Percentiles rank a stretch among this genome's conserved stretches.
Evolutionary conservation across 1,139 yeast genomes (phyloP).

Genomic region (Spathaspora jeffriesii): DNA sequence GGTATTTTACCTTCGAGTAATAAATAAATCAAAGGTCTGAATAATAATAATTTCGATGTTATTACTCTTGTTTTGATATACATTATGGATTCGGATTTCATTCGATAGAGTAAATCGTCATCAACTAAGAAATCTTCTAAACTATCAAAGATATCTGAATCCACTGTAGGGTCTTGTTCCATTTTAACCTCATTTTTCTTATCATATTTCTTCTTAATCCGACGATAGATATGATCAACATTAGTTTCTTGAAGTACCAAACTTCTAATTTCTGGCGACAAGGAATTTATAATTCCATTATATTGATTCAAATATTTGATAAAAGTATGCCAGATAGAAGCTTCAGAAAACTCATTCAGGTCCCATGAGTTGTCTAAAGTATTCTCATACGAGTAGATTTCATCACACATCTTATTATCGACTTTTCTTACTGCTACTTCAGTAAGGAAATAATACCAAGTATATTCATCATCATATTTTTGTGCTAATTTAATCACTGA

Average conservation of each 20-base stretch:
- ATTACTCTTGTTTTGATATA: conserved; percentile 40
- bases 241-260: conserved; percentile 36
- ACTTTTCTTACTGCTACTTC: conserved; percentile 51
- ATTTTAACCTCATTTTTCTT: conserved; percentile 13
- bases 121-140: conserved; percentile 37
- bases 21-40: conserved; percentile 38
- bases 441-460: conserved; percentile 50
- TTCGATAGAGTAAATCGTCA: conserved; percentile 32
- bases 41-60: conserved; percentile 31
- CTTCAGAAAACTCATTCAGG: conserved; percentile 21
- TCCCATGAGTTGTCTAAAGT: conserved; percentile 25
- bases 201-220: conserved; percentile 27
- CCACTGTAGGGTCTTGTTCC: conserved; percentile 7
- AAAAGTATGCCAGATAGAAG: conserved; percentile 29
- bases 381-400: conserved; percentile 26
- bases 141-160: conserved; percentile 18
- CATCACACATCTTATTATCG: conserved; percentile 45
- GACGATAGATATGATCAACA: conserved; percentile 31
- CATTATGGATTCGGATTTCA: conserved; percentile 42
- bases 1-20: conserved; percentile 33
- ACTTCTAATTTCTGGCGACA: conserved; percentile 33
- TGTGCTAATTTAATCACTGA: conserved; percentile 28
- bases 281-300: conserved; percentile 40
- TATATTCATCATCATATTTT: conserved; percentile 35
- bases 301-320: conserved; percentile 40